Percentiles rank a stretch among this genome's conserved stretches.
Conservation (phyloP, 139 green algal species). For the Monoraphidium neglectum region DNA sequence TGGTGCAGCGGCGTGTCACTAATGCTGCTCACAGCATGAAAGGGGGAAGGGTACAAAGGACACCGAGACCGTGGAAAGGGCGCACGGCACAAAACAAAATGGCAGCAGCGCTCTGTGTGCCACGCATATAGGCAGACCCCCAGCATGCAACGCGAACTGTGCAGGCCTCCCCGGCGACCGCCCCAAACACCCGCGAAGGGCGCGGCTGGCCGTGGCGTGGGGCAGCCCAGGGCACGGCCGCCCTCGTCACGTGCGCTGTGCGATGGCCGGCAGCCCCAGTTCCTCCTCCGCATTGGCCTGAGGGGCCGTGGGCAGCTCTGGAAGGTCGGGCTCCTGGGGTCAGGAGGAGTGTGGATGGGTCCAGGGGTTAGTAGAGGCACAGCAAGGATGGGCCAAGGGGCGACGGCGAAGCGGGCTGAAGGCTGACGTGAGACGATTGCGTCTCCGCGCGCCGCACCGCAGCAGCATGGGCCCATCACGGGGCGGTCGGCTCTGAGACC, state of each 20-base stretch:
- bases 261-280: slow-evolving; percentile 57
- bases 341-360: no score
- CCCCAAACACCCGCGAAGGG: no score
- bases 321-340: slow-evolving; percentile 61
- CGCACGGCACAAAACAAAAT: no score
- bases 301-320: slow-evolving; percentile 54
- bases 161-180: no score
- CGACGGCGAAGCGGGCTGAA: not conserved
- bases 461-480: not conserved
- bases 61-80: no score
- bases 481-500: slow-evolving; percentile 1
- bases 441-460: not conserved
- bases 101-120: no score
- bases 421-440: not conserved
- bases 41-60: no score
- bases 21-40: no score
- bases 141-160: no score
- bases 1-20: no score
- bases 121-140: no score
- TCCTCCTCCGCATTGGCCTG: slow-evolving; percentile 42
- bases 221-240: not conserved
- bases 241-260: slow-evolving; percentile 47
- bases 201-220: no score
- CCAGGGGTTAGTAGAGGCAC: not conserved
- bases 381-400: not conserved